A percentile compares a stretch with the other conserved stretches of the same genome.
Evolutionary conservation across 768 basidiomycete species (phyloP).

Genomic region (Mycena polygramma): DNA sequence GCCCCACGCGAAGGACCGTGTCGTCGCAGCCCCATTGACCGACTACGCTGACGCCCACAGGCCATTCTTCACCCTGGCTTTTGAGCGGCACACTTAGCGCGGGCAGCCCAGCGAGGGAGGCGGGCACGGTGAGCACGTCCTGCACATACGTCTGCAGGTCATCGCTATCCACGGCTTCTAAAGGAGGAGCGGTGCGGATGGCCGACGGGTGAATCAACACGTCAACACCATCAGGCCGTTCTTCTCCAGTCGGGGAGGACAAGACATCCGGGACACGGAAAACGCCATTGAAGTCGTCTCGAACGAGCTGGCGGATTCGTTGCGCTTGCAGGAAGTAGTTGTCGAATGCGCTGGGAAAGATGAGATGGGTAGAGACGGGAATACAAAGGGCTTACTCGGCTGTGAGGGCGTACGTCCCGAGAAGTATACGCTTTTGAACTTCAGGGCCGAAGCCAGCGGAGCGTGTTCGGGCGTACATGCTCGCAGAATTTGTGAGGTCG

Average conservation of each 20-base stretch:
- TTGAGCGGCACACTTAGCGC: constrained; percentile 77
- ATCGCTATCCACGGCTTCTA: constrained; percentile 46
- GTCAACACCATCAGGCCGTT: constrained; percentile 64
- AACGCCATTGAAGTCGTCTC: constrained; percentile 77
- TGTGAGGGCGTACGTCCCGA: constrained; percentile 92
- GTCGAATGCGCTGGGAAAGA: constrained; percentile 83
- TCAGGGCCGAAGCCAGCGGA: constrained; percentile 84
- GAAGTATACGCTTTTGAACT: constrained; percentile 86
- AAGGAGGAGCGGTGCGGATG: constrained; percentile 83
- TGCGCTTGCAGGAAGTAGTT: constrained; percentile 97
- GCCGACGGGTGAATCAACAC: constrained; percentile 89
- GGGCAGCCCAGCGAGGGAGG: constrained; percentile 90
- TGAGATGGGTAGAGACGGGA: not conserved
- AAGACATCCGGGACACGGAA: constrained; percentile 73
- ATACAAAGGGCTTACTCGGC: constrained; percentile 76
- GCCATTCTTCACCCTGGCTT: constrained; percentile 74
- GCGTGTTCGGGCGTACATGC: constrained; percentile 76
- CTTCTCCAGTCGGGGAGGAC: constrained; percentile 36
- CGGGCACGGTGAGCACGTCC: constrained; percentile 93
- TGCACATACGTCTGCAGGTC: constrained; percentile 80
- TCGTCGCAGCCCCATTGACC: constrained; percentile 90
- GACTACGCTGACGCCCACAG: constrained; percentile 85
- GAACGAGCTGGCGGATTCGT: constrained; percentile 78
- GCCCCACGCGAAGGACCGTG: constrained; percentile 68
- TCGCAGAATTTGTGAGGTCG: constrained; percentile 62